Evolutionary conservation across 805 yeast species (phyloP), one percentile per base, ranked within the genome.

Genomic region (Cyberlindnera veronae): DNA sequence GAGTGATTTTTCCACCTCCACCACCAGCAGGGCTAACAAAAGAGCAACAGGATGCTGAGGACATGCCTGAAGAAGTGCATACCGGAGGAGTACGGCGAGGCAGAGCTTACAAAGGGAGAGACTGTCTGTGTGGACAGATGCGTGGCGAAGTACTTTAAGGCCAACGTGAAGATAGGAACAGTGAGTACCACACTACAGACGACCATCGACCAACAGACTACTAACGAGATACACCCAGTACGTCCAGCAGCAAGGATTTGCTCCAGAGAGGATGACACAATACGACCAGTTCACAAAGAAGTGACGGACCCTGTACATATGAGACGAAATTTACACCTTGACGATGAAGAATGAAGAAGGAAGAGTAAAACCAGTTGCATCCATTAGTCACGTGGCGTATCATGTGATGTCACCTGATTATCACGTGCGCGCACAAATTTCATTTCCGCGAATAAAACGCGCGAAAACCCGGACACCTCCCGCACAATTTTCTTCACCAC

Each of bases 101-200:
- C 76, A 9, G 97, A 91, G 19, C 67, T 90, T 39, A 79, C 77
- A 48, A 88, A 89, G 54, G 97, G 96, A 27, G 97, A 90, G 58
- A 63, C 71, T 44, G 72, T 77, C 32, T 91, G 97, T 60, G 66
- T 86, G 10, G 96, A 89, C 60, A 69, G 97, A 45, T 90, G 98
- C 65, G 91, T 85, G 32, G 64, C 79, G 48, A 90, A 90, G 61
- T 89, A 81, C 62, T 85, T 88, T 68, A 72, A 72, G 52, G 81
- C 89, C 33, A 89, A 82, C 58, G 61, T 76, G 32, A 57, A 72
- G 38, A 66, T 86, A 22, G 93, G 91, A 1, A 72, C 68, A 13
- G 58, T 54, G 36, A 44, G 58, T 52, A 16, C 14, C 10, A 17
- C 14, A n/a, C 8, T 14, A 10, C 7, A 28, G 11, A 14, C 14